A percentile compares a stretch with the other conserved stretches of the same genome.
These are phyloP conservation scores for Epichloe aotearoae DNA, from an alignment of 2,329 filamentous ascomycete genomes.

Conservation along the genomic window DNA sequence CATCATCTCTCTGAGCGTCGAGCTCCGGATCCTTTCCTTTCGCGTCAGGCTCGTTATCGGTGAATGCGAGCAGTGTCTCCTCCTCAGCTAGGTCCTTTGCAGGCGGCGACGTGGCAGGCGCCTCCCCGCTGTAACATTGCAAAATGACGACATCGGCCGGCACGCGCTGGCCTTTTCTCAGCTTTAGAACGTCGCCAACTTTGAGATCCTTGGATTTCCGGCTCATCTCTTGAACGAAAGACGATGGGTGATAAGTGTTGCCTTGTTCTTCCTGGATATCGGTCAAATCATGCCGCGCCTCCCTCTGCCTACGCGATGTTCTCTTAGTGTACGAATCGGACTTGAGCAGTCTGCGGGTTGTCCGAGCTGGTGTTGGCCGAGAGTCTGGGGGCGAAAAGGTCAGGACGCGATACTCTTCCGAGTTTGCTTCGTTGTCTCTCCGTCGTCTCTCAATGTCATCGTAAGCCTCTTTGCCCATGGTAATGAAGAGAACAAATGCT, in stretches of 20 bases:
- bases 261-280: slow-evolving; percentile 63
- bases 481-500: slow-evolving; percentile 83
- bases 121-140: slow-evolving; percentile 59
- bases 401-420: slow-evolving; percentile 73
- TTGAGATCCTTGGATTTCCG: slow-evolving; percentile 81
- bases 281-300: slow-evolving; percentile 29
- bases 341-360: slow-evolving; percentile 26
- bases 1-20: slow-evolving; percentile 13
- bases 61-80: slow-evolving; percentile 29
- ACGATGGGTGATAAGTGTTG: slow-evolving; percentile 32
- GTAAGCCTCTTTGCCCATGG: slow-evolving; percentile 86
- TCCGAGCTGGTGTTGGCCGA: slow-evolving; percentile 24
- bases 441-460: slow-evolving; percentile 81
- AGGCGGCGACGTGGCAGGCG: slow-evolving; percentile 15
- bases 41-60: slow-evolving; percentile 19
- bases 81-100: slow-evolving; percentile 22
- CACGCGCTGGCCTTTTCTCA: slow-evolving; percentile 83
- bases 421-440: slow-evolving; percentile 87
- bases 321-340: slow-evolving; percentile 23
- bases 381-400: slow-evolving; percentile 48
- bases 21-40: slow-evolving; percentile 23
- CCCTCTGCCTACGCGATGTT: slow-evolving; percentile 18
- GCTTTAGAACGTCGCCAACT: slow-evolving; percentile 89
- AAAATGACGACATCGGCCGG: slow-evolving; percentile 90
- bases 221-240: slow-evolving; percentile 48